These are phyloP conservation scores for Fusarium torreyae DNA, from an alignment of 2,329 filamentous ascomycete genomes.

Conservation along the genomic window DNA sequence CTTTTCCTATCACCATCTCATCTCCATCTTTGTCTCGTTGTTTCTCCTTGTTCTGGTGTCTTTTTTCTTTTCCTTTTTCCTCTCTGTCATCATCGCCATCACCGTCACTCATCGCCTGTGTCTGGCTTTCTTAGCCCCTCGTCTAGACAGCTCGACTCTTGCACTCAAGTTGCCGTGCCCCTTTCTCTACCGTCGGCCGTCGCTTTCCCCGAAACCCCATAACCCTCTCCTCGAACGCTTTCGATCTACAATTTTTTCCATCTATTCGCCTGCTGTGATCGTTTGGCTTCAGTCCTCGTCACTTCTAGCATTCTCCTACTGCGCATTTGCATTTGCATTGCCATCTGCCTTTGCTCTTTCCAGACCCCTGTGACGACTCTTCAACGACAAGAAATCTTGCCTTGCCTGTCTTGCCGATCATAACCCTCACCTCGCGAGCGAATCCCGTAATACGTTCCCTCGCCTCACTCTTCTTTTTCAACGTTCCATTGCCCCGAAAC, in stretches of 20 bases:
- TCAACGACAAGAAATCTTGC: constrained; percentile 48
- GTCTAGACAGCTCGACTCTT: constrained; percentile 42
- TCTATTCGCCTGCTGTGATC: constrained; percentile 47
- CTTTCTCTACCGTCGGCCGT: constrained; percentile 52
- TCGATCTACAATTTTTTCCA: constrained; percentile 40
- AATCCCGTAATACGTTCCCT: constrained; percentile 50
- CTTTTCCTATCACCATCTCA: constrained; percentile 49
- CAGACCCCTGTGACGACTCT: constrained; percentile 46
- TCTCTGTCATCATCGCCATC: constrained; percentile 50
- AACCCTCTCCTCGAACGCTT: constrained; percentile 34
- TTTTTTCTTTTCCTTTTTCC: constrained; percentile 46
- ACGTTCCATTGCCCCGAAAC: constrained; percentile 40
- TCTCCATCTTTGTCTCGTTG: constrained; percentile 44
- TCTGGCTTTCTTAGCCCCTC: constrained; percentile 46
- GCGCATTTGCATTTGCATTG: constrained; percentile 50
- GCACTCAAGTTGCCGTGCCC: constrained; percentile 50
- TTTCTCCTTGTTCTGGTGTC: constrained; percentile 51
- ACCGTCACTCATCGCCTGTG: constrained; percentile 48
- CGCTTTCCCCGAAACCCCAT: constrained; percentile 44
- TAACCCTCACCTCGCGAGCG: constrained; percentile 42
- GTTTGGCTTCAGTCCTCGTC: constrained; percentile 51
- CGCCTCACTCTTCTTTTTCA: constrained; percentile 34
- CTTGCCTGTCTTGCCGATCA: constrained; percentile 33
- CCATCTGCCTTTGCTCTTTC: constrained; percentile 48
- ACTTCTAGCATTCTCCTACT: constrained; percentile 44